phyloP scores from a whole-genome alignment of 2,329 filamentous ascomycete genomes.

The Colletotrichum chlorophyti region DNA sequence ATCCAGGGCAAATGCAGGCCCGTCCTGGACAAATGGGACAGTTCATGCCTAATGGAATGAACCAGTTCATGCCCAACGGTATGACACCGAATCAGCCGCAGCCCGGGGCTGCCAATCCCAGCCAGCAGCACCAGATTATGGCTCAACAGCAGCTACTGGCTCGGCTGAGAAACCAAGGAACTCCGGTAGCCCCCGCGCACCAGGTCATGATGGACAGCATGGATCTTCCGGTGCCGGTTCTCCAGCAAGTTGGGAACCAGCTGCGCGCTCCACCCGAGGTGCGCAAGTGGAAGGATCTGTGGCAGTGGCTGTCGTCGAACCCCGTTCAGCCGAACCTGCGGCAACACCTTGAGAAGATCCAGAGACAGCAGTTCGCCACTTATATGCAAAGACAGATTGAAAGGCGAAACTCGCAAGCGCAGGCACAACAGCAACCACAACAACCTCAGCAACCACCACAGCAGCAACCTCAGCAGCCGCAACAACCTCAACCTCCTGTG shows the following conservation, averaged over 20 bases:
- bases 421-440: slow-evolving; percentile 27
- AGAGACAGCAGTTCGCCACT: slow-evolving; percentile 47
- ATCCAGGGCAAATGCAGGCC: slow-evolving; percentile 37
- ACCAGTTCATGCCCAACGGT: slow-evolving; percentile 33
- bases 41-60: slow-evolving; percentile 35
- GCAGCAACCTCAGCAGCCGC: slow-evolving; percentile 30
- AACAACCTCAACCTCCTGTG: slow-evolving; percentile 31
- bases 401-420: slow-evolving; percentile 31
- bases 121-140: slow-evolving; percentile 32
- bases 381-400: slow-evolving; percentile 32
- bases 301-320: slow-evolving; percentile 47
- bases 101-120: slow-evolving; percentile 35
- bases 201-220: slow-evolving; percentile 53
- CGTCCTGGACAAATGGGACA: slow-evolving; percentile 40
- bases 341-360: slow-evolving; percentile 41
- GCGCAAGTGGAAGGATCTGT: slow-evolving; percentile 58
- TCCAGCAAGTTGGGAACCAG: slow-evolving; percentile 37
- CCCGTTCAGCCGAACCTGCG: slow-evolving; percentile 41
- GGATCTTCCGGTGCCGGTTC: slow-evolving; percentile 50
- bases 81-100: slow-evolving; percentile 39
- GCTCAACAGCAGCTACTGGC: slow-evolving; percentile 36
- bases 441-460: slow-evolving; percentile 29
- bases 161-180: slow-evolving; percentile 32
- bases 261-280: slow-evolving; percentile 45
- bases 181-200: slow-evolving; percentile 37